Evolutionary conservation across 768 basidiomycete species (phyloP).

Genomic region (Paxillus ammoniavirescens): DNA sequence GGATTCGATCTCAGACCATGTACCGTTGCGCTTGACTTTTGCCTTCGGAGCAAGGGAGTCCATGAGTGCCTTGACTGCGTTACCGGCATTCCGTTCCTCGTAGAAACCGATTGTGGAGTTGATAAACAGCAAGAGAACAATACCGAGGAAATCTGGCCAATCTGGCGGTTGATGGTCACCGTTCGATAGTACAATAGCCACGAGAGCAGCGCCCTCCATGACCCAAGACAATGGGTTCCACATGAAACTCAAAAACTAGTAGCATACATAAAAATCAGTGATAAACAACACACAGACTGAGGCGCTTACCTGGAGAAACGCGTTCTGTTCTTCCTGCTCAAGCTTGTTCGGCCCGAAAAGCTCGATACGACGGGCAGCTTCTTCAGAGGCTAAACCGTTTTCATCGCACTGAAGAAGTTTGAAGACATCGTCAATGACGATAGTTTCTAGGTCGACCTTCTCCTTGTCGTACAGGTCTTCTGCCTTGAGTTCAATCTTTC

Average conservation of each 20-base stretch:
- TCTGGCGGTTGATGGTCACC: conserved; percentile 85
- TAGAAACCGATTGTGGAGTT: conserved; percentile 99
- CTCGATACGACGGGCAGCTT: conserved; percentile 80
- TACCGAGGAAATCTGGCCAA: conserved; percentile 98
- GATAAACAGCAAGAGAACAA: conserved; percentile 85
- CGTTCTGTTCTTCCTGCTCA: conserved; percentile 85
- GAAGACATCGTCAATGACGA: conserved; percentile 96
- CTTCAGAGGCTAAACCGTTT: conserved; percentile 69
- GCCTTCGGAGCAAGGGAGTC: conserved; percentile 98
- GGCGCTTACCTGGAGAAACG: conserved; percentile 74
- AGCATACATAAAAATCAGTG: background rate
- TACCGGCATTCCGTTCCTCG: conserved; percentile 95
- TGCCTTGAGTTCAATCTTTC: conserved; percentile 80
- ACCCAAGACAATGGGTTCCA: conserved; percentile 99
- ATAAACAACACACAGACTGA: background rate
- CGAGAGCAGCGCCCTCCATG: conserved; percentile 95
- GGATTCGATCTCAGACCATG: conserved; percentile 91
- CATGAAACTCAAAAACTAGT: conserved; percentile 92
- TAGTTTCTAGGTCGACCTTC: conserved; percentile 97
- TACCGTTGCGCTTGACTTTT: conserved; percentile 82
- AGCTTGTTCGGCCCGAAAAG: conserved; percentile 97
- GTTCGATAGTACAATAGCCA: conserved; percentile 95
- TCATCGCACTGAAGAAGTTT: conserved; percentile 90
- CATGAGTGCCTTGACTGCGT: conserved; percentile 99
- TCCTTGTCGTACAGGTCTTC: conserved; percentile 98